phyloP scores from a whole-genome alignment of 192 early-diverging fungal species.

The Diversispora epigaea region DNA sequence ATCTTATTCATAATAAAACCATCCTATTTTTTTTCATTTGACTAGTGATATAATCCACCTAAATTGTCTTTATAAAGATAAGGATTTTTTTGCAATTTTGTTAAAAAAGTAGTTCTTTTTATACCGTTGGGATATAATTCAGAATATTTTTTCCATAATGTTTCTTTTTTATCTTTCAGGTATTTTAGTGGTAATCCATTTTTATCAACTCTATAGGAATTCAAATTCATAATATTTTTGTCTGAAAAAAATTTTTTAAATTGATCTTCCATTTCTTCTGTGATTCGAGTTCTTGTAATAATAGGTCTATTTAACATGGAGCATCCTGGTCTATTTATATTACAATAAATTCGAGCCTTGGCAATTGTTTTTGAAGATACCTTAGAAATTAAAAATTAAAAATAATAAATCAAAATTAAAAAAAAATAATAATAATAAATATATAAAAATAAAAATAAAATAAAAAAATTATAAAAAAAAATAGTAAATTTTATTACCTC shows the following conservation, averaged over 20 bases:
- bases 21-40: too few species aligned
- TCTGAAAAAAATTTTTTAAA: constrained; percentile 7
- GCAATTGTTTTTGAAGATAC: neutral
- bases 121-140: constrained; percentile 10
- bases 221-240: constrained; percentile 3
- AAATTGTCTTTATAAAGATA: constrained; percentile 2
- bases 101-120: neutral
- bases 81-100: neutral
- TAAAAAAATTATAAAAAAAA: too few species aligned
- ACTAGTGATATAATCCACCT: too few species aligned
- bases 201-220: neutral
- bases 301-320: neutral
- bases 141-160: neutral
- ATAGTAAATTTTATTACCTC: too few species aligned
- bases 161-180: constrained; percentile 19
- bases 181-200: neutral
- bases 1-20: too few species aligned
- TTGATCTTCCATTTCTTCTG: neutral
- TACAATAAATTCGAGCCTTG: neutral
- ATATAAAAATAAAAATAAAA: too few species aligned
- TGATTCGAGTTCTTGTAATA: neutral
- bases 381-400: neutral
- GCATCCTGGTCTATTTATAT: neutral
- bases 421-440: too few species aligned
- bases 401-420: too few species aligned